Percentiles rank a stretch among this genome's conserved stretches.
Conservation (phyloP, 1,139 yeast species). For the Saccharomyces pastorianus region DNA sequence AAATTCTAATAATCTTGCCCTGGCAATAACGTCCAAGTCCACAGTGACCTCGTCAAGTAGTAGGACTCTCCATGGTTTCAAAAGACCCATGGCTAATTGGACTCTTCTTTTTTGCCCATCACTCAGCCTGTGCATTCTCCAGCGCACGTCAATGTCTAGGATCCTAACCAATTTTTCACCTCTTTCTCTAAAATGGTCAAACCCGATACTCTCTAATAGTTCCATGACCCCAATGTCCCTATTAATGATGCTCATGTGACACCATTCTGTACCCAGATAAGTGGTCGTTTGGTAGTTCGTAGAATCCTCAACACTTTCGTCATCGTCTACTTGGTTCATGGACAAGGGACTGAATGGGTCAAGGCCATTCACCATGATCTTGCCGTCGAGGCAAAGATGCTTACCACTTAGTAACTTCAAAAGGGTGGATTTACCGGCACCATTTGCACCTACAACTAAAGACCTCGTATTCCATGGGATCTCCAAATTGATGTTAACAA, state of each 20-base stretch:
- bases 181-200: conserved; percentile 61
- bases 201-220: conserved; percentile 76
- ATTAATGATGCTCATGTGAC: conserved; percentile 79
- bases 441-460: conserved; percentile 84
- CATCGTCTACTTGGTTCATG: conserved; percentile 13
- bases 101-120: conserved; percentile 95
- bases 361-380: conserved; percentile 57
- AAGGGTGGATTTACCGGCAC: conserved; percentile 93
- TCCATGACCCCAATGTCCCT: conserved; percentile 83
- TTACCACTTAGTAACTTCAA: conserved; percentile 83
- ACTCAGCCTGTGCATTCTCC: conserved; percentile 89
- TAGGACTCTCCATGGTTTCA: conserved; percentile 81
- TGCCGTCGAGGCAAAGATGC: conserved; percentile 69
- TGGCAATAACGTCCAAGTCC: conserved; percentile 85
- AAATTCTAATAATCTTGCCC: conserved; percentile 64
- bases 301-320: conserved; percentile 26
- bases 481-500: conserved; percentile 51
- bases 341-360: conserved; percentile 64
- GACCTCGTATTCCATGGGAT: conserved; percentile 70
- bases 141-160: conserved; percentile 72
- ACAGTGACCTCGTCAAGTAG: conserved; percentile 92
- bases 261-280: conserved; percentile 97
- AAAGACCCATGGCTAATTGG: conserved; percentile 85
- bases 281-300: conserved; percentile 51
- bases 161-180: conserved; percentile 67